Percentiles rank a stretch among this genome's conserved stretches.
Evolutionary conservation across 2,329 filamentous ascomycete genomes (phyloP).

Genomic region (Cordyceps tenuipes): DNA sequence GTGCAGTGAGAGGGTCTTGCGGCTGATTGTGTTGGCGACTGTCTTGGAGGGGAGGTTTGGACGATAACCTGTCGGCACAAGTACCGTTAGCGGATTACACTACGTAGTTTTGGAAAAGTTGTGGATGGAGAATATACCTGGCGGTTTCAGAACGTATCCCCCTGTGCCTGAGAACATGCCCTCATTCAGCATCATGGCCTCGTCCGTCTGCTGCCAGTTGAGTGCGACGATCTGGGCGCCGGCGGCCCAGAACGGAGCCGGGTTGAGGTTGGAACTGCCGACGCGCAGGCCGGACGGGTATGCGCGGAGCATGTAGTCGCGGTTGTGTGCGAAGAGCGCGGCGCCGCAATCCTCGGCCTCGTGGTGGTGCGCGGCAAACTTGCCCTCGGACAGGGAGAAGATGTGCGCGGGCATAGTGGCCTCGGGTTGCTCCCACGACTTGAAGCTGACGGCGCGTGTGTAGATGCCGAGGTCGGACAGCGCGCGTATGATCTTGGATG

Average conservation of each 20-base stretch:
- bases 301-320: constrained; percentile 72
- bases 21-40: constrained; percentile 16
- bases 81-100: not conserved
- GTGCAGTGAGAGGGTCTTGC: constrained; percentile 56
- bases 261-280: constrained; percentile 78
- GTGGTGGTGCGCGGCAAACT: constrained; percentile 51
- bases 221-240: constrained; percentile 86
- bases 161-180: constrained; percentile 78
- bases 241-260: constrained; percentile 75
- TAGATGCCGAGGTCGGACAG: constrained; percentile 75
- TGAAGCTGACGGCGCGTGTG: constrained; percentile 76
- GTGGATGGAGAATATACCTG: constrained; percentile 35
- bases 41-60: constrained; percentile 18
- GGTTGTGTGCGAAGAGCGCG: constrained; percentile 72
- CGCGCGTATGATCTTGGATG: constrained; percentile 59
- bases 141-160: constrained; percentile 83
- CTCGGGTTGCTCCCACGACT: constrained; percentile 64
- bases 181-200: constrained; percentile 93
- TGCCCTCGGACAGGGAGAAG: constrained; percentile 57
- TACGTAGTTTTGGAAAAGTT: not conserved
- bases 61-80: constrained; percentile 23
- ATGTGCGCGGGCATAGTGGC: constrained; percentile 58
- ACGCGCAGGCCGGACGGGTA: constrained; percentile 81
- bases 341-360: constrained; percentile 32
- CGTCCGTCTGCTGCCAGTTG: constrained; percentile 89